Evolutionary conservation across 768 basidiomycete species (phyloP).

Genomic region (Agrocybe praecox): DNA sequence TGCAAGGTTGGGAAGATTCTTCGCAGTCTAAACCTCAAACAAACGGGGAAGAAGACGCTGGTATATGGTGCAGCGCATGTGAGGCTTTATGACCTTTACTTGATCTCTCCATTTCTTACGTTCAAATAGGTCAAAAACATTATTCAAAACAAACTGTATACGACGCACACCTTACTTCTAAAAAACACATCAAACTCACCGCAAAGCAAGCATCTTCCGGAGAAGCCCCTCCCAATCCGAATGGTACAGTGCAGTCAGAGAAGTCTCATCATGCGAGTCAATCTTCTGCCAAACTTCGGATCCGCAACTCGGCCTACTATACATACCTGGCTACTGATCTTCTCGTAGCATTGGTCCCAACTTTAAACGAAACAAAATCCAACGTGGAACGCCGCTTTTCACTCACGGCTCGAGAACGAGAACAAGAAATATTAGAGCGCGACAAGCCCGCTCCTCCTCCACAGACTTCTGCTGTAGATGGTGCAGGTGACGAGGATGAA

Average conservation of each 20-base stretch:
- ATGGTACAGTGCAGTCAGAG: conserved; percentile 44
- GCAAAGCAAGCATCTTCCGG: conserved; percentile 64
- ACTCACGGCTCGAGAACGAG: conserved; percentile 95
- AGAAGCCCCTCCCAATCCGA: conserved; percentile 55
- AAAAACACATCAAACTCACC: conserved; percentile 94
- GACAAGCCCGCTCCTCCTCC: conserved; percentile 49
- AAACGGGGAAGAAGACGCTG: conserved; percentile 45
- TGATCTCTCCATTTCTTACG: conserved; percentile 5
- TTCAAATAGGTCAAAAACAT: conserved; percentile 77
- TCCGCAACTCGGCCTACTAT: conserved; percentile 67
- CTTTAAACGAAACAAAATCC: conserved; percentile 87
- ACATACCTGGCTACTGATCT: conserved; percentile 73
- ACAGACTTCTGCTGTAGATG: conserved; percentile 45
- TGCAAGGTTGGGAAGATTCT: conserved; percentile 76
- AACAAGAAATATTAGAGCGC: conserved; percentile 87
- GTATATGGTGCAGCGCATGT: conserved; percentile 97
- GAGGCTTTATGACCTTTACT: conserved; percentile 34
- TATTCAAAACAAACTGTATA: conserved; percentile 99
- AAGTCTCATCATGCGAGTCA: conserved; percentile 26
- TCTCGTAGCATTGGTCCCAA: conserved; percentile 61
- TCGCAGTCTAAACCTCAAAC: conserved; percentile 40
- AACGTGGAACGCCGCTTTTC: conserved; percentile 98
- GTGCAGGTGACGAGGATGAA: conserved; percentile 66
- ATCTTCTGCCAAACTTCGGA: conserved; percentile 49
- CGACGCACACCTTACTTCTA: conserved; percentile 92